A percentile compares a stretch with the other conserved stretches of the same genome.
These are phyloP conservation scores for Pelargonium cotyledonis DNA, from an alignment of 441 rosid genomes.

Conservation along the genomic window DNA sequence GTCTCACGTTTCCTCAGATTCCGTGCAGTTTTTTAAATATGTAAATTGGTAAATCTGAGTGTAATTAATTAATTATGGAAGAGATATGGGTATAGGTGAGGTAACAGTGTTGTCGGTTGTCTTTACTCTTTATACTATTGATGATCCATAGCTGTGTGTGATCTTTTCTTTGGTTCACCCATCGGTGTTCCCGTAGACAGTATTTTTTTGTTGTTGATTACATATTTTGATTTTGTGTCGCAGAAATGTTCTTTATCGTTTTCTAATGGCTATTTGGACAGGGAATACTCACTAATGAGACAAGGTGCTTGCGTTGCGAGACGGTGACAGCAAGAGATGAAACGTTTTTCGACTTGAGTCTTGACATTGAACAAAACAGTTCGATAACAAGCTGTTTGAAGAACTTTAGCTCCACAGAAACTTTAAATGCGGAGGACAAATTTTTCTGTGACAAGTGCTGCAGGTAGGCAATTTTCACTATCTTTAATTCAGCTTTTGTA, in stretches of 20 bases:
- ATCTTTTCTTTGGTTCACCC: not conserved
- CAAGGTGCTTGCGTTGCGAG: conserved; percentile 82
- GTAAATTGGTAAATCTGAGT: not conserved
- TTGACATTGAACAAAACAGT: conserved; percentile 93
- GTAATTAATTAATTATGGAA: not conserved
- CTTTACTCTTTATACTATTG: not conserved
- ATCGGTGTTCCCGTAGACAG: too few species aligned
- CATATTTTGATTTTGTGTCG: too few species aligned
- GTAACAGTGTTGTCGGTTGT: not conserved
- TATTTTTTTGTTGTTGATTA: too few species aligned
- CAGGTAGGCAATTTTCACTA: conserved; percentile 43
- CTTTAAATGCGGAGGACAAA: conserved; percentile 89
- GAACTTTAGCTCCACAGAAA: conserved; percentile 93
- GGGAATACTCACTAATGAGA: conserved; percentile 95
- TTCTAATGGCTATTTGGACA: conserved; percentile 27
- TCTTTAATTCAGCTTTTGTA: not conserved
- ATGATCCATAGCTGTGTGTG: not conserved
- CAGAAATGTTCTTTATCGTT: conserved; percentile 13
- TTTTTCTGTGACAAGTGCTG: conserved; percentile 97
- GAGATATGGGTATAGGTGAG: not conserved
- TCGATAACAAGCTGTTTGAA: conserved; percentile 94
- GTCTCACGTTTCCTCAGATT: too few species aligned
- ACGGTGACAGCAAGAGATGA: conserved; percentile 95
- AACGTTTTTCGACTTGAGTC: conserved; percentile 84
- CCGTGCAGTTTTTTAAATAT: not conserved